phyloP scores from a whole-genome alignment of 2,329 filamentous ascomycete genomes.

The Penicillium capsulatum region DNA sequence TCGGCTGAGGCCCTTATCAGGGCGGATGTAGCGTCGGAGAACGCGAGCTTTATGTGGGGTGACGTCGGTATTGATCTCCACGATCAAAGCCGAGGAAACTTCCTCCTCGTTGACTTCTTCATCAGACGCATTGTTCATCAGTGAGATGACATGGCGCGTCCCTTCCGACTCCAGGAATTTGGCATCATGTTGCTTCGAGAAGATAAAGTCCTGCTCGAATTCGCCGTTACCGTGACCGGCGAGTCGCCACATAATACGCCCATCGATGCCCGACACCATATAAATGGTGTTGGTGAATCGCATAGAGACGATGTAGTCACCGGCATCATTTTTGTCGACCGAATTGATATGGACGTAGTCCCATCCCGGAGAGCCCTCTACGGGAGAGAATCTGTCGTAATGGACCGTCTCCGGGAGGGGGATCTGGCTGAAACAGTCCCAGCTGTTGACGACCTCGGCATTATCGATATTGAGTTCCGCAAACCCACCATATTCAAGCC shows the following conservation, averaged over 20 bases:
- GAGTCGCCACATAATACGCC: constrained; percentile 37
- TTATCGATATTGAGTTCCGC: constrained; percentile 33
- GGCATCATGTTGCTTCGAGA: constrained; percentile 38
- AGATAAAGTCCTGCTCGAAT: constrained; percentile 32
- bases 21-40: constrained; percentile 29
- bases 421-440: constrained; percentile 32
- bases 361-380: constrained; percentile 25
- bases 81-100: constrained; percentile 27
- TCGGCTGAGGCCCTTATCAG: constrained; percentile 29
- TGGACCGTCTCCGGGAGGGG: constrained; percentile 23
- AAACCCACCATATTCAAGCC: constrained; percentile 31
- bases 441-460: constrained; percentile 30
- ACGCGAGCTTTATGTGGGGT: constrained; percentile 27
- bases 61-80: constrained; percentile 27
- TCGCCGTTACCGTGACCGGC: constrained; percentile 28
- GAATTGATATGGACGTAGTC: constrained; percentile 40
- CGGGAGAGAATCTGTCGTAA: constrained; percentile 9
- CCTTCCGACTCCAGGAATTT: constrained; percentile 29
- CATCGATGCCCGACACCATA: constrained; percentile 33
- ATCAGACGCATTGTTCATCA: constrained; percentile 35
- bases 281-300: constrained; percentile 40
- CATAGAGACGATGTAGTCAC: constrained; percentile 39
- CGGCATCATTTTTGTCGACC: constrained; percentile 35
- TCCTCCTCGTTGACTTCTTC: constrained; percentile 26
- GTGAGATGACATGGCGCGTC: constrained; percentile 31